Percentiles rank a stretch among this genome's conserved stretches.
Evolutionary conservation across 495 filamentous ascomycete species (phyloP).

Genomic region (Eremomyces bilateralis): DNA sequence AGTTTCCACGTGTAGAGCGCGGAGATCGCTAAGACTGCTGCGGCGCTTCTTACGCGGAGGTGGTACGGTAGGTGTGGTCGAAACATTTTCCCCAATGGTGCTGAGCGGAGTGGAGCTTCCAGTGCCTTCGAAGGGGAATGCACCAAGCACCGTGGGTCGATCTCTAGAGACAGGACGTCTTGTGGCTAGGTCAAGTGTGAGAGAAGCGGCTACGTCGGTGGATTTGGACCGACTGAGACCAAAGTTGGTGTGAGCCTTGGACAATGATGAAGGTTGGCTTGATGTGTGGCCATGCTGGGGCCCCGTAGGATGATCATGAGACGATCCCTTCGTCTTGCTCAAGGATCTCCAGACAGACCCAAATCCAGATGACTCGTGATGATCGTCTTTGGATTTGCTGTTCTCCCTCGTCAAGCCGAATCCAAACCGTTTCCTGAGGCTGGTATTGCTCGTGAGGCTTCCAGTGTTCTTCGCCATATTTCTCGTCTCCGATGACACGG

Average conservation of each 20-base stretch:
- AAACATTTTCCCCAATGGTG: constrained; percentile 23
- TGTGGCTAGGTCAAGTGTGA: too few species aligned
- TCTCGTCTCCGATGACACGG: constrained; percentile 25
- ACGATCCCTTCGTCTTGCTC: constrained; percentile 48
- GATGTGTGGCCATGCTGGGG: constrained; percentile 57
- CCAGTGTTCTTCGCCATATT: too few species aligned
- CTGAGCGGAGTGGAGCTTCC: constrained; percentile 20
- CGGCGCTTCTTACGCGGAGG: constrained; percentile 7
- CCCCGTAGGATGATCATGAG: background rate
- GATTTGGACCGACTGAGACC: constrained; percentile 42
- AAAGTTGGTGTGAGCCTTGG: constrained; percentile 22
- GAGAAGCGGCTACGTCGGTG: constrained; percentile 41
- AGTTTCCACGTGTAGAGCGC: too few species aligned
- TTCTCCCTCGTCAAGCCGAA: constrained; percentile 58
- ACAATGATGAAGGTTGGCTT: constrained; percentile 30
- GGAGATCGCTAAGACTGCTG: background rate
- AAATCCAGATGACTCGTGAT: constrained; percentile 29
- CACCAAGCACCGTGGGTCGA: constrained; percentile 31
- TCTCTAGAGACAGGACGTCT: constrained; percentile 24
- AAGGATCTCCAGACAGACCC: constrained; percentile 64
- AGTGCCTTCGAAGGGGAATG: constrained; percentile 27
- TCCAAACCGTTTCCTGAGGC: constrained; percentile 62
- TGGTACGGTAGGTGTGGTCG: too few species aligned
- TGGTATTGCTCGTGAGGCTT: constrained; percentile 79
- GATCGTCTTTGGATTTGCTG: constrained; percentile 49